phyloP scores from a whole-genome alignment of 108 stramenopile species.

The Aurantiochytrium sp. region DNA sequence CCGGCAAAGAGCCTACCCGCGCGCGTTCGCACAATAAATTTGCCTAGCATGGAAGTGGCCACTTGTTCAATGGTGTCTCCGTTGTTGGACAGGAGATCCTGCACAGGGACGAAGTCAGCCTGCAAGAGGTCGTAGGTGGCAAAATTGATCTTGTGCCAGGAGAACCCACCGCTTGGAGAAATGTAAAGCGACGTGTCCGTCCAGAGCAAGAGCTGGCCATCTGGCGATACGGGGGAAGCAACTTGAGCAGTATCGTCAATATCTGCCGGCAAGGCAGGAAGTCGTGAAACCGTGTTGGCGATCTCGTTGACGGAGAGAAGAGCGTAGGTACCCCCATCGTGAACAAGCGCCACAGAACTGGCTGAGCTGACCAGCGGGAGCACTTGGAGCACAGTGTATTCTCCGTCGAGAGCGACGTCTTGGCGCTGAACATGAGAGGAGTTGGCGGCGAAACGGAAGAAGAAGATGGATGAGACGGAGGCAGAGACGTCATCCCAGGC shows the following conservation, averaged over 20 bases:
- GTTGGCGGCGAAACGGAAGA: background rate
- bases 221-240: background rate
- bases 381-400: background rate
- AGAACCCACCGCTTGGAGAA: background rate
- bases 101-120: background rate
- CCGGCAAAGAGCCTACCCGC: background rate
- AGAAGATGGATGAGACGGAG: background rate
- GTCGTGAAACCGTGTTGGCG: background rate
- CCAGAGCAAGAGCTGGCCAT: background rate
- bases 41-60: background rate
- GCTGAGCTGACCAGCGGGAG: background rate
- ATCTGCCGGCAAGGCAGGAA: background rate
- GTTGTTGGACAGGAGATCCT: background rate
- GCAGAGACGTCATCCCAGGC: background rate
- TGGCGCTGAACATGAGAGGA: background rate
- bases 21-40: background rate
- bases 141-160: background rate
- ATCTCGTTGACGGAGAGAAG: background rate
- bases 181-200: background rate
- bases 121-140: background rate
- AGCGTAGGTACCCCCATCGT: background rate
- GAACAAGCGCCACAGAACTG: background rate
- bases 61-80: background rate
- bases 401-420: background rate
- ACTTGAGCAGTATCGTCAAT: background rate